Evolutionary conservation across 2,329 filamentous ascomycete species (phyloP), one percentile per base, ranked within the genome.

Genomic region (Aspergillus transmontanensis): DNA sequence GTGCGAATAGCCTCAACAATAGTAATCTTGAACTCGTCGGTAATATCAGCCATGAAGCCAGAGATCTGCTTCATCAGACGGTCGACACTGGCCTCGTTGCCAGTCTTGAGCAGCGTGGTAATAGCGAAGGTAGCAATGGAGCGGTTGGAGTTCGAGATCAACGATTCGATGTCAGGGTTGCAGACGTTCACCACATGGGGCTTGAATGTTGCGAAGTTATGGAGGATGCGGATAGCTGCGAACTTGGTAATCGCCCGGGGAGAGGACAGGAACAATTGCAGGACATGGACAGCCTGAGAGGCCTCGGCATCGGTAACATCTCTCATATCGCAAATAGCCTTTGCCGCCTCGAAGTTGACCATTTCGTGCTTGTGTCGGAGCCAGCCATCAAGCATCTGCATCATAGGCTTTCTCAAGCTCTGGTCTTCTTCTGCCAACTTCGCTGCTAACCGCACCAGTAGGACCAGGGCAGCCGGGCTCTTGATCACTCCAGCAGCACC

Each of bases 21-120:
- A n/a, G 95, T 99, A 70, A 99, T 97, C 85, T 98, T 99, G 85
- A 99, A 99, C 79, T 99, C 95, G 75, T 99, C 95, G 7, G 94
- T 97, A 69, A 98, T 98, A 80, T 98, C 95, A 5, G 94, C 92
- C 95, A 99, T 98, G 83, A 99, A 97, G 45, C 91, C 90, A 28
- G 93, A 93, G 66, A 99, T 98, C 79, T 98, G 94, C 86, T 97
- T 97, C 93, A 99, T 97, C 69, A 99, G 82, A 59, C 95, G 89
- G 77, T 99, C 95, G 51, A 99, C 95, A 70, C 93, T 97, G 45
- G 92, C 92, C 81, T 99, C 95, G 75, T 98, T 99, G 65, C 95
- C 95, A 12, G 95, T 99, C 87, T 98, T 98, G 68, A 99, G 89
- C 32, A 99, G 87, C 1, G 95, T 99, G 2, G 95, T 99, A 71